Conservation (phyloP, 805 yeast species). For the Henningerozyma blattae region DNA sequence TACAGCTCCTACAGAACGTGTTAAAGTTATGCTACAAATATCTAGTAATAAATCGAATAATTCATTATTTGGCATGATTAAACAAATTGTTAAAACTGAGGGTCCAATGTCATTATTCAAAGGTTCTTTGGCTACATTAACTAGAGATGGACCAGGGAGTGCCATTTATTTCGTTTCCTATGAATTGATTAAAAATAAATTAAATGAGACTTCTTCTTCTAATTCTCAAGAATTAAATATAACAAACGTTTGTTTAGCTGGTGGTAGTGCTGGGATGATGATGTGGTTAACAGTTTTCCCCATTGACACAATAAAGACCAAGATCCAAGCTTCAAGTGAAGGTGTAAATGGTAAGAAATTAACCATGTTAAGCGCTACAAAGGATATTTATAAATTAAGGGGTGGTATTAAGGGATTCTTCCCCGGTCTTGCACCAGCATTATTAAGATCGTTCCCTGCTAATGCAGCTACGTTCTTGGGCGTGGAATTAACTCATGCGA, state of each 20-base stretch:
- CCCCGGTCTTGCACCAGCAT: conserved; percentile 96
- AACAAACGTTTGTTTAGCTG: conserved; percentile 72
- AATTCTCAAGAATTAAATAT: conserved; percentile 46
- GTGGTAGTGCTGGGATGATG: conserved; percentile 91
- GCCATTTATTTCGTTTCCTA: conserved; percentile 93
- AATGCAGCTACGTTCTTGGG: conserved; percentile 98
- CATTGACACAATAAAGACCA: conserved; percentile 76
- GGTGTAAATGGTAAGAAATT: conserved; percentile 18
- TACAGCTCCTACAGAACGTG: conserved; percentile 96
- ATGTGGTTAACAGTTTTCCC: conserved; percentile 98
- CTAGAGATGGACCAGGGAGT: conserved; percentile 96
- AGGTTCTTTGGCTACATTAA: conserved; percentile 85
- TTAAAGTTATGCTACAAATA: conserved; percentile 90
- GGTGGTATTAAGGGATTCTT: conserved; percentile 87
- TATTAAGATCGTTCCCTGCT: conserved; percentile 92
- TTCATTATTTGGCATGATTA: conserved; percentile 34
- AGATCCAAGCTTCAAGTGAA: conserved; percentile 26
- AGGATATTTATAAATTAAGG: conserved; percentile 45
- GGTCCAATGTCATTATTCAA: conserved; percentile 77
- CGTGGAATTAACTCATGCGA: conserved; percentile 62
- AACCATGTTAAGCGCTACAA: conserved; percentile 54
- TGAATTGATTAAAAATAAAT: conserved; percentile 59
- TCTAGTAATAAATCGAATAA: conserved; percentile 37
- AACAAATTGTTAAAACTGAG: conserved; percentile 61
- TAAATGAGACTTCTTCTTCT: conserved; percentile 23